Percentiles rank a stretch among this genome's conserved stretches.
Evolutionary conservation across 148 eudicot genomes (phyloP).

Genomic region (Spergularia marina): DNA sequence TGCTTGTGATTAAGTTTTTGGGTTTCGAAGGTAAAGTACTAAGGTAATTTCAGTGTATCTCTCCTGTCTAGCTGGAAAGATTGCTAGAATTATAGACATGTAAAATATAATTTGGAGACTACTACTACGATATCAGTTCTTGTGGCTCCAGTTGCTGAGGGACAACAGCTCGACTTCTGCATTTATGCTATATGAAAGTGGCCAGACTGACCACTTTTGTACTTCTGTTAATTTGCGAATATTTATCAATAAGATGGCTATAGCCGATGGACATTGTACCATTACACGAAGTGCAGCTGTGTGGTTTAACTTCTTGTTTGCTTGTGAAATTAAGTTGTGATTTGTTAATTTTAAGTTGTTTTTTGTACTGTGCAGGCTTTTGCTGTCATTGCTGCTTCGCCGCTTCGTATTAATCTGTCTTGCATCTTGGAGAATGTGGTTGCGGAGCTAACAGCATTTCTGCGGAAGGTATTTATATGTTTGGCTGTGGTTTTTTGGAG

Average conservation of each 20-base stretch:
- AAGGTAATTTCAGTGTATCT: no score
- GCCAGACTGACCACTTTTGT: not conserved
- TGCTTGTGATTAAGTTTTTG: no score
- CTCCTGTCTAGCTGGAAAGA: no score
- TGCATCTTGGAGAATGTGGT: constrained; percentile 85
- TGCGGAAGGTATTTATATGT: constrained; percentile 65
- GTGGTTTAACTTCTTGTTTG: not conserved
- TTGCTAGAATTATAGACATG: no score
- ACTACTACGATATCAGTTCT: no score
- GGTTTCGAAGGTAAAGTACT: no score
- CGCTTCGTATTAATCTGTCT: constrained; percentile 72
- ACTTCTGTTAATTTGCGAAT: not conserved
- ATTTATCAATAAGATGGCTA: not conserved
- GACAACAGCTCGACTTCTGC: no score
- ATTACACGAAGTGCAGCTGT: not conserved
- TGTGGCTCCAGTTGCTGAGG: no score
- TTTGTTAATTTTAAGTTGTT: constrained; percentile 4
- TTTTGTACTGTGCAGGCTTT: constrained; percentile 65
- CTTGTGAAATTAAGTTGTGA: not conserved
- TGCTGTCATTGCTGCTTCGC: constrained; percentile 90
- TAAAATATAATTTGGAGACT: no score
- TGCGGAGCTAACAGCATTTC: constrained; percentile 83
- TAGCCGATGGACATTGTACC: not conserved
- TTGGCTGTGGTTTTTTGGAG: not conserved
- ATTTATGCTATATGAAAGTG: no score